These are phyloP conservation scores for Penicillium maclennaniae DNA, from an alignment of 495 filamentous ascomycete genomes.

Conservation along the genomic window DNA sequence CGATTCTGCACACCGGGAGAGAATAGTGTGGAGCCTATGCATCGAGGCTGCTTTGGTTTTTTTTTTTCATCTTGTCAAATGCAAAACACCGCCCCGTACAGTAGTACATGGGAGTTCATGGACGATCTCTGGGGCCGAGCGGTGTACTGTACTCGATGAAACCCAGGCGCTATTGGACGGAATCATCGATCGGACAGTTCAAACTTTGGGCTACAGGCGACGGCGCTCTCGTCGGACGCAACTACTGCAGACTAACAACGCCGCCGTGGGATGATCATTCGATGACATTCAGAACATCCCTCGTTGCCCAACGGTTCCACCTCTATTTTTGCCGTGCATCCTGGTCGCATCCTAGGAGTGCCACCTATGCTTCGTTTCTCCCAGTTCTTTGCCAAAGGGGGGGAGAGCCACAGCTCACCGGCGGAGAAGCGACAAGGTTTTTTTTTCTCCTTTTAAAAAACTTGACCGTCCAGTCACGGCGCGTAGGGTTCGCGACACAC, in stretches of 20 bases:
- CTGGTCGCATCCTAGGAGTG: background rate
- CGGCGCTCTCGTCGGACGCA: background rate
- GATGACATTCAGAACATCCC: constrained; percentile 5
- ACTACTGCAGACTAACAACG: constrained; percentile 19
- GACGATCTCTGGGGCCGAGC: background rate
- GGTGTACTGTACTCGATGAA: background rate
- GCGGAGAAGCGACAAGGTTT: background rate
- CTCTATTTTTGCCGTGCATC: background rate
- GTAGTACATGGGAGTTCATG: background rate
- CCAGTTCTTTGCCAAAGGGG: background rate
- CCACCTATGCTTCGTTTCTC: background rate
- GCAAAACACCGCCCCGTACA: background rate
- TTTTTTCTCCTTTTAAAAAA: background rate
- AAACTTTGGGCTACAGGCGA: background rate
- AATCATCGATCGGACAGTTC: background rate
- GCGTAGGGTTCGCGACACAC: background rate
- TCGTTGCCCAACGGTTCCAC: constrained; percentile 21
- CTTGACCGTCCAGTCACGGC: background rate
- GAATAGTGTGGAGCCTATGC: background rate
- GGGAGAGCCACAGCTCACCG: background rate
- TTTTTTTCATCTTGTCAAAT: background rate
- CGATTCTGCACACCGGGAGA: background rate
- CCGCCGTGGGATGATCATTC: constrained; percentile 7
- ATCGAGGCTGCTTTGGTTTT: background rate
- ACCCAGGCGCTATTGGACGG: background rate